Conservation (phyloP, 2,329 filamentous ascomycete genomes). For the Monosporascus sp. region DNA sequence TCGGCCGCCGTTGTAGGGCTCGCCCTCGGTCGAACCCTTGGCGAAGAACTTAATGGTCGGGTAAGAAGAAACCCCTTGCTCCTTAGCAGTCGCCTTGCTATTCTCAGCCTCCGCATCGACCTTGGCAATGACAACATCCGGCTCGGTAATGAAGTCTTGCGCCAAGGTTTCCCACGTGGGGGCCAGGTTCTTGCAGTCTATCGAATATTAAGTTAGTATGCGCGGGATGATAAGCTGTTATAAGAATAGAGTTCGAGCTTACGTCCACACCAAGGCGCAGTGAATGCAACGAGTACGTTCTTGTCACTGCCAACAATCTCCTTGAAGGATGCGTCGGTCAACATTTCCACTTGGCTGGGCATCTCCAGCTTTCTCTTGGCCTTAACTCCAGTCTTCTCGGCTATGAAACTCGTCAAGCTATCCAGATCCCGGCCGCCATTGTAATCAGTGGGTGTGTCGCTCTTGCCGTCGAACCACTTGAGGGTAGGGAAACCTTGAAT, state of each 20-base stretch:
- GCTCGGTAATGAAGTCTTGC: slow-evolving; percentile 71
- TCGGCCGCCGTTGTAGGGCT: slow-evolving; percentile 71
- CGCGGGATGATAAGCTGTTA: neutral
- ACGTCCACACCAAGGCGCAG: slow-evolving; percentile 98
- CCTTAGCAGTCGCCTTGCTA: slow-evolving; percentile 68
- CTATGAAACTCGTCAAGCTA: slow-evolving; percentile 73
- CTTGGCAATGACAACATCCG: slow-evolving; percentile 82
- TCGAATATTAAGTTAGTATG: slow-evolving; percentile 12
- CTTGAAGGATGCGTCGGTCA: slow-evolving; percentile 77
- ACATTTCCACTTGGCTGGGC: slow-evolving; percentile 70
- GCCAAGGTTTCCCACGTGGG: slow-evolving; percentile 88
- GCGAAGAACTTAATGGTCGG: slow-evolving; percentile 98
- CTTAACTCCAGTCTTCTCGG: slow-evolving; percentile 83
- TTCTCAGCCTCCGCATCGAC: slow-evolving; percentile 88
- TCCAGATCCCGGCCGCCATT: slow-evolving; percentile 83
- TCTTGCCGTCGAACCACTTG: slow-evolving; percentile 97
- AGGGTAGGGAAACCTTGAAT: slow-evolving; percentile 94
- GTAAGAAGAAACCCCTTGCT: slow-evolving; percentile 78
- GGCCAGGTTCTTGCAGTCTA: slow-evolving; percentile 95
- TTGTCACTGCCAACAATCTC: slow-evolving; percentile 76
- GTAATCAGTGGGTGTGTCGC: slow-evolving; percentile 78
- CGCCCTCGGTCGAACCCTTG: slow-evolving; percentile 68
- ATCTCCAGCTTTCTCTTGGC: slow-evolving; percentile 69
- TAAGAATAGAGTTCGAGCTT: slow-evolving; percentile 39
- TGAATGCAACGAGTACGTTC: slow-evolving; percentile 92